Conservation (phyloP, 129 eudicot genomes). For the Tagetes erecta region DNA sequence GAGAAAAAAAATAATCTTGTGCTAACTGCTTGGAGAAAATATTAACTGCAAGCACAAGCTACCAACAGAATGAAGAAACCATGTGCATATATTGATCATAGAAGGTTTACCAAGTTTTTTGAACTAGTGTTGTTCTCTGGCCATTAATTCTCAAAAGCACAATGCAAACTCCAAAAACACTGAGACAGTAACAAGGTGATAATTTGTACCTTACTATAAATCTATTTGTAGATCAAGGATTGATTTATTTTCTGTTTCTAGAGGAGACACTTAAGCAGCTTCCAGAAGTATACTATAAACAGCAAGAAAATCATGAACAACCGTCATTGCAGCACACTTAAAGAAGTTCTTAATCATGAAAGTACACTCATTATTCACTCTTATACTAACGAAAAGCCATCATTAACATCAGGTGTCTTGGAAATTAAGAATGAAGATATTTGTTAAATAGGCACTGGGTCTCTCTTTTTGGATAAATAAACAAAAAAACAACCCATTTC, state of each 20-base stretch:
- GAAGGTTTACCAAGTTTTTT: not conserved
- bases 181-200: constrained; percentile 17
- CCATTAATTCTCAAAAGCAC: not conserved
- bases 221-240: constrained; percentile 1
- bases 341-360: not conserved
- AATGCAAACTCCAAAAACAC: not conserved
- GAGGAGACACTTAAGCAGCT: not conserved
- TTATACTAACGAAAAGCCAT: constrained; percentile 13
- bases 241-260: constrained; percentile 5
- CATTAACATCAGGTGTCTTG: not conserved
- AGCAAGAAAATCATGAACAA: constrained; percentile 15
- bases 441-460: not conserved
- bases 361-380: not conserved
- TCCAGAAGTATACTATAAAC: constrained; percentile 15
- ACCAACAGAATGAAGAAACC: not conserved
- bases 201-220: not conserved
- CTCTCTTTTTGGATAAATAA: not conserved
- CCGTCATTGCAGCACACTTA: constrained; percentile 1
- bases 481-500: not conserved
- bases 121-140: not conserved
- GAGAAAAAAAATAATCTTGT: constrained; percentile 14
- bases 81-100: not conserved
- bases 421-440: not conserved
- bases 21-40: not conserved
- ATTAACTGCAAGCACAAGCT: constrained; percentile 17